Conservation (phyloP, 129 eudicot species). For the Deinandra increscens region DNA sequence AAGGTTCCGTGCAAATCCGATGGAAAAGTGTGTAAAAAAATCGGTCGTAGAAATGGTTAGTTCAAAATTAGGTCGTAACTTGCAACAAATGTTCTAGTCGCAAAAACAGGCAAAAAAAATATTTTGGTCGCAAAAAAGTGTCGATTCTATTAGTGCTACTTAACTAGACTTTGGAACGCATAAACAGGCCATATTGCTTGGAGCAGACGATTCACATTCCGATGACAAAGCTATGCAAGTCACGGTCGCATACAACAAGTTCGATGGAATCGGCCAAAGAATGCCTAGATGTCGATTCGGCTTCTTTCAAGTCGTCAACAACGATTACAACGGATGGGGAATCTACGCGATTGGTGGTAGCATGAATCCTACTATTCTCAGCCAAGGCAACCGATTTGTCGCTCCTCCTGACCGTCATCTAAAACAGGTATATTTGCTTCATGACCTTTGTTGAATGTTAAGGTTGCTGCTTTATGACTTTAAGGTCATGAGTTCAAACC, state of each 20-base stretch:
- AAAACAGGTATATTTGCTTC: constrained; percentile 45
- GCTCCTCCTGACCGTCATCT: constrained; percentile 37
- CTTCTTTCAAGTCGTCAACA: constrained; percentile 78
- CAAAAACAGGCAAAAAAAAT: no score
- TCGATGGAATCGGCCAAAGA: constrained; percentile 66
- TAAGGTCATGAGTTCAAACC: no score
- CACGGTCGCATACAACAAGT: constrained; percentile 66
- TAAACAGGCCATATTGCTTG: constrained; percentile 64
- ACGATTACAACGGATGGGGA: constrained; percentile 66
- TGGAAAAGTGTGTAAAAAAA: no score
- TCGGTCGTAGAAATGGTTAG: no score
- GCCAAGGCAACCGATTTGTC: constrained; percentile 82
- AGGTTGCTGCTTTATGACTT: no score
- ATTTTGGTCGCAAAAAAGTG: no score
- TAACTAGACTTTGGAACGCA: neutral
- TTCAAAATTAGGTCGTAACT: no score
- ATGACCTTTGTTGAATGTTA: no score
- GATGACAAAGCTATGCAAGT: constrained; percentile 62
- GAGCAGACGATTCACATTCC: constrained; percentile 43
- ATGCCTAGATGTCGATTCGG: constrained; percentile 82
- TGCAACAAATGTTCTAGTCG: no score
- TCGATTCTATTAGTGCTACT: no score
- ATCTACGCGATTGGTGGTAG: constrained; percentile 91
- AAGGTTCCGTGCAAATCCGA: no score
- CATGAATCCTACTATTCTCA: constrained; percentile 63